Conservation (phyloP, 1,139 yeast genomes). For the Nakaseomyces delphensis region DNA sequence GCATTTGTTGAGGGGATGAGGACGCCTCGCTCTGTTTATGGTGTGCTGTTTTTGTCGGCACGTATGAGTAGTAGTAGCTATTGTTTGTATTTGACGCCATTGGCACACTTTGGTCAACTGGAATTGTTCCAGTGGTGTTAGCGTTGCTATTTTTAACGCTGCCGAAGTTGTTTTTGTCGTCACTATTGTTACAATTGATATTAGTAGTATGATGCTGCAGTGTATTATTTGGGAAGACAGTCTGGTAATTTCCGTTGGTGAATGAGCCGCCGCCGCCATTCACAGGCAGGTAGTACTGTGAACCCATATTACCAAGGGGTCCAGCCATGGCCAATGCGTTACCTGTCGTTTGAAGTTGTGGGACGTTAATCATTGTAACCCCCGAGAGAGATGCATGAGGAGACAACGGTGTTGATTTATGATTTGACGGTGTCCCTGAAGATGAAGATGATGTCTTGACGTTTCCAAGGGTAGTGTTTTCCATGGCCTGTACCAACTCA, state of each 20-base stretch:
- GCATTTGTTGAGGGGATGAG: conserved; percentile 3
- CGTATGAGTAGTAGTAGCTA: conserved; percentile 6
- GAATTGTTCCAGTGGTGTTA: neutral
- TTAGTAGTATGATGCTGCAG: neutral
- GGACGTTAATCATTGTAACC: neutral
- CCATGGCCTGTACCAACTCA: conserved; percentile 50
- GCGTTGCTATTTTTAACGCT: neutral
- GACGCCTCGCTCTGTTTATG: conserved; percentile 2
- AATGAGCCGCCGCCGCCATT: conserved; percentile 1
- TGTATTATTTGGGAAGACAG: neutral
- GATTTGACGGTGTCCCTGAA: neutral
- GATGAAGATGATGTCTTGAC: conserved; percentile 5
- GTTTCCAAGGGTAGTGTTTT: conserved; percentile 49
- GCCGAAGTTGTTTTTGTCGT: conserved; percentile 4
- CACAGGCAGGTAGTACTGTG: conserved; percentile 1
- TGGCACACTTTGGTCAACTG: conserved; percentile 2
- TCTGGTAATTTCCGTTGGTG: neutral
- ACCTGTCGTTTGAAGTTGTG: neutral
- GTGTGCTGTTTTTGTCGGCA: neutral
- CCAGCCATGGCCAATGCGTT: neutral
- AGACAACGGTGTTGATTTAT: neutral
- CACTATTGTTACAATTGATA: conserved; percentile 5
- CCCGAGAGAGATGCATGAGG: neutral
- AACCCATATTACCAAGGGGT: neutral
- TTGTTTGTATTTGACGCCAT: conserved; percentile 1